Conservation (phyloP, 2,329 filamentous ascomycete species). For the Lecanoromycetidae sp. region DNA sequence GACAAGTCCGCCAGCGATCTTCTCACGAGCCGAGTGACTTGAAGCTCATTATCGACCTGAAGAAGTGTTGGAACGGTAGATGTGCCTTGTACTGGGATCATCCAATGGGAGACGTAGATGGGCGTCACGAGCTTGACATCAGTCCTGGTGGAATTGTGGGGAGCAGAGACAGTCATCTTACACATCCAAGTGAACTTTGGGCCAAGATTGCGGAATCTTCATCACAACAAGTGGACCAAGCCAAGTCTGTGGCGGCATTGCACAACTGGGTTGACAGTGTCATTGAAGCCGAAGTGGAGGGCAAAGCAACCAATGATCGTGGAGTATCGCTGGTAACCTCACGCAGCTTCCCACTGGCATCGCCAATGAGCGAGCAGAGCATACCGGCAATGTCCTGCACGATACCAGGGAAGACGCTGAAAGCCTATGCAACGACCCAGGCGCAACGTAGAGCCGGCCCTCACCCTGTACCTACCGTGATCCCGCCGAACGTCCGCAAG, state of each 20-base stretch:
- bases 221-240: constrained; percentile 20
- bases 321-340: constrained; percentile 28
- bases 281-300: constrained; percentile 12
- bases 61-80: constrained; percentile 91
- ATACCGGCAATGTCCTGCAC: constrained; percentile 49
- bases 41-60: constrained; percentile 86
- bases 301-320: constrained; percentile 23
- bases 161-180: constrained; percentile 38
- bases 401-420: constrained; percentile 38
- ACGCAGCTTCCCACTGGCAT: constrained; percentile 26
- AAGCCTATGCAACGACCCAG: constrained; percentile 26
- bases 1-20: constrained; percentile 38
- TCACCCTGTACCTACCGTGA: constrained; percentile 30
- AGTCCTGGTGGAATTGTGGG: constrained; percentile 62
- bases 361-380: constrained; percentile 37
- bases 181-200: constrained; percentile 28
- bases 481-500: constrained; percentile 20
- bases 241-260: constrained; percentile 18
- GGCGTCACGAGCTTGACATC: constrained; percentile 55
- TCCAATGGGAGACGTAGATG: constrained; percentile 50
- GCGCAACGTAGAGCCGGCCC: constrained; percentile 26
- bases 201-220: constrained; percentile 13
- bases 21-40: constrained; percentile 50
- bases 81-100: constrained; percentile 84
- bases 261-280: constrained; percentile 18